phyloP scores from a whole-genome alignment of 2,329 filamentous ascomycete species.

The Scedosporium minutisporum region DNA sequence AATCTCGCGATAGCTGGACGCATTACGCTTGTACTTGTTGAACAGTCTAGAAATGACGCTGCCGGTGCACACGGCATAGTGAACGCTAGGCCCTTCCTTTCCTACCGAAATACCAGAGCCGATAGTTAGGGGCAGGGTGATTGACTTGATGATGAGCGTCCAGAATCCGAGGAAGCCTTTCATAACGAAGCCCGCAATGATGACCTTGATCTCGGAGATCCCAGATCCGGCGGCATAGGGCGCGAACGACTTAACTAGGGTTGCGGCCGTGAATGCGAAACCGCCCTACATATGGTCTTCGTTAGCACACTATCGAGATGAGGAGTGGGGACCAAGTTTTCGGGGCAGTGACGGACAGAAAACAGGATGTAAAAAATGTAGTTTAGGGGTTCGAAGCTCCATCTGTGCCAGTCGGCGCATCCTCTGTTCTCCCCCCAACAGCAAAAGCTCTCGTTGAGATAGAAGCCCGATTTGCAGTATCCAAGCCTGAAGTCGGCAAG shows the following conservation, averaged over 20 bases:
- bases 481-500: slow-evolving; percentile 90
- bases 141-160: slow-evolving; percentile 89
- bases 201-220: slow-evolving; percentile 98
- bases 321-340: not conserved
- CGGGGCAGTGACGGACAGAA: slow-evolving; percentile 43
- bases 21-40: slow-evolving; percentile 82
- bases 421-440: slow-evolving; percentile 94
- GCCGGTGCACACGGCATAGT: slow-evolving; percentile 94
- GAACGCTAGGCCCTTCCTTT: slow-evolving; percentile 97
- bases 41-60: slow-evolving; percentile 94
- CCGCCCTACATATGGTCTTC: slow-evolving; percentile 39
- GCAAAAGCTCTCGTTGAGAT: slow-evolving; percentile 94
- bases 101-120: slow-evolving; percentile 89
- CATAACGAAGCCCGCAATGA: slow-evolving; percentile 98
- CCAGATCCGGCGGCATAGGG: slow-evolving; percentile 94
- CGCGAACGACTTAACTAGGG: slow-evolving; percentile 80
- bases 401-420: slow-evolving; percentile 80
- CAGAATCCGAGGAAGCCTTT: slow-evolving; percentile 90
- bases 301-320: slow-evolving; percentile 8
- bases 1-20: slow-evolving; percentile 90
- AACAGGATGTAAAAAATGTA: slow-evolving; percentile 84
- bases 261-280: slow-evolving; percentile 75
- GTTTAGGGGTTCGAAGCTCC: slow-evolving; percentile 73
- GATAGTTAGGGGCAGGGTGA: slow-evolving; percentile 83
- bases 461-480: slow-evolving; percentile 92